Conservation (phyloP, 2,329 filamentous ascomycete genomes). For the Penicillium sp. region DNA sequence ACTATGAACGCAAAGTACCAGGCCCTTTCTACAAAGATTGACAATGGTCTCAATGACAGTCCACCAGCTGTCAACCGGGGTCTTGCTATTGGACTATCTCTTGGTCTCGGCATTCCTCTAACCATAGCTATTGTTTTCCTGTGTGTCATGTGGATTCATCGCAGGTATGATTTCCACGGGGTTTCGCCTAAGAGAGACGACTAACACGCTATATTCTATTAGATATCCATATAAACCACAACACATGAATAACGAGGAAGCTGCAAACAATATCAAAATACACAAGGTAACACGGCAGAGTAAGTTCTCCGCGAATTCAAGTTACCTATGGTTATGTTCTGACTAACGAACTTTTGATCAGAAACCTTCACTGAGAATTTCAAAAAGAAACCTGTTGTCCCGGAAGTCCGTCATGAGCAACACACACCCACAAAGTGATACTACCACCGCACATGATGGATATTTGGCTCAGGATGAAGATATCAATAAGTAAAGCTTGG, state of each 20-base stretch:
- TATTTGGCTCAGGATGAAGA: background rate
- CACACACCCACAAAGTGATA: background rate
- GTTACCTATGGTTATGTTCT: background rate
- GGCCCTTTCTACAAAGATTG: background rate
- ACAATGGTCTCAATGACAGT: background rate
- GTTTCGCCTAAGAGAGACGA: background rate
- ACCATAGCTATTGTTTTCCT: background rate
- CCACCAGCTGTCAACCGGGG: background rate
- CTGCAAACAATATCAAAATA: background rate
- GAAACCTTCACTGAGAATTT: background rate
- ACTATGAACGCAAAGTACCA: background rate
- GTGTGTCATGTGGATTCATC: background rate
- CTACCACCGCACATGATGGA: background rate
- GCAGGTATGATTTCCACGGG: background rate
- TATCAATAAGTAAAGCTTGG: background rate
- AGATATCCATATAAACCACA: background rate
- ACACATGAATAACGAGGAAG: background rate
- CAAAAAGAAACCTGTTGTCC: background rate
- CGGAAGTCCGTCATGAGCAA: background rate
- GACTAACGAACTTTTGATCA: background rate
- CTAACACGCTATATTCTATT: background rate
- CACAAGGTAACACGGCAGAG: background rate
- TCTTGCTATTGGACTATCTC: background rate
- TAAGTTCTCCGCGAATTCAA: background rate
- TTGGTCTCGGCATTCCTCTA: background rate